A percentile compares a stretch with the other conserved stretches of the same genome.
phyloP scores from a whole-genome alignment of 129 eudicot species.

The Helianthus tuberosus region DNA sequence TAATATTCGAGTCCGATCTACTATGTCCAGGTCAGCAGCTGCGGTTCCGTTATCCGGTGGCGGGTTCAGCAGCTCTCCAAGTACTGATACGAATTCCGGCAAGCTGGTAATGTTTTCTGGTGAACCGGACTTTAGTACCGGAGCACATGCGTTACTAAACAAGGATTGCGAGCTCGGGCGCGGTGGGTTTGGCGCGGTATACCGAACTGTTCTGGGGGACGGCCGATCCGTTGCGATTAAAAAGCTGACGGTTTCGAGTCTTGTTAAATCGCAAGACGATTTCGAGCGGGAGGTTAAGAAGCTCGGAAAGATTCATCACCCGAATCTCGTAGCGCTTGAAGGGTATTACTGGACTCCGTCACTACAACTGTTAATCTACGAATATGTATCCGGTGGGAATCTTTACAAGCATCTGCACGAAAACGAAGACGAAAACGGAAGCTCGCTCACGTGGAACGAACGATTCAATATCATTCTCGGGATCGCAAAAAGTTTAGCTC shows the following conservation, averaged over 20 bases:
- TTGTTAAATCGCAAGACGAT: slow-evolving; percentile 90
- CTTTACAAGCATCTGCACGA: slow-evolving; percentile 89
- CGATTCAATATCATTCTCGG: slow-evolving; percentile 81
- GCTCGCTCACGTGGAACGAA: slow-evolving; percentile 79
- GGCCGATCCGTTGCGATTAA: slow-evolving; percentile 90
- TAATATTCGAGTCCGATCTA: slow-evolving; percentile 73
- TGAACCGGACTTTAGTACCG: slow-evolving; percentile 85
- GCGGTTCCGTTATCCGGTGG: slow-evolving; percentile 71
- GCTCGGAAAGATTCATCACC: slow-evolving; percentile 76
- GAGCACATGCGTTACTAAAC: slow-evolving; percentile 81
- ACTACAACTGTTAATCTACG: slow-evolving; percentile 82
- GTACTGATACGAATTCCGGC: slow-evolving; percentile 77
- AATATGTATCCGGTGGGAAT: slow-evolving; percentile 83
- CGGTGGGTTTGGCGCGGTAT: slow-evolving; percentile 98
- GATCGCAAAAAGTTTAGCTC: slow-evolving; percentile 81
- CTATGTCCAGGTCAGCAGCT: slow-evolving; percentile 56
- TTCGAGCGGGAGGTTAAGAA: slow-evolving; percentile 90
- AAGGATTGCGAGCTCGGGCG: slow-evolving; percentile 99
- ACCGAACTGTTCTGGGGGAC: slow-evolving; percentile 79
- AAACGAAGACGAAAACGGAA: slow-evolving; percentile 46
- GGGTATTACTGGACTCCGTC: slow-evolving; percentile 98
- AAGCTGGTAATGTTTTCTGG: slow-evolving; percentile 96
- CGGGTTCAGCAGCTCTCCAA: slow-evolving; percentile 68
- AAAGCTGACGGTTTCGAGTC: slow-evolving; percentile 90
- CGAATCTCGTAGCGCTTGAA: slow-evolving; percentile 76